Evolutionary conservation across 2,329 filamentous ascomycete species (phyloP).

Genomic region (Incumbomyces delicatus): DNA sequence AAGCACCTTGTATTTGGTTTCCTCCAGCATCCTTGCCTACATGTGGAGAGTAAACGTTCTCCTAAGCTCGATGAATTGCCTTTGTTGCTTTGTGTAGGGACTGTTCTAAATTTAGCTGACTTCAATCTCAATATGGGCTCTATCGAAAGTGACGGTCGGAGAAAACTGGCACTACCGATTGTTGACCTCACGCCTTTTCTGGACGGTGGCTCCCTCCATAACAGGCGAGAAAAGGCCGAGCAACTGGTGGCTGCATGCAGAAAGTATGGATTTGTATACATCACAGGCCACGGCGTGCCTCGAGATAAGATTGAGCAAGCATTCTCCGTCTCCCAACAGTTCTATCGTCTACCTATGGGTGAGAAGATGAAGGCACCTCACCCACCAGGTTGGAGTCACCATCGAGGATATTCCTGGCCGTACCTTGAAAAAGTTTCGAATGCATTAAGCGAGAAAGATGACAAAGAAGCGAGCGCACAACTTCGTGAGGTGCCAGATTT

Average conservation of each 20-base stretch:
- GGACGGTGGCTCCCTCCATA: background rate
- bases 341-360: conserved; percentile 36
- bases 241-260: conserved; percentile 34
- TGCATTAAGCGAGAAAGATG: conserved; percentile 33
- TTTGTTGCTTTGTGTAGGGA: no score
- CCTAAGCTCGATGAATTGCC: no score
- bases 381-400: conserved; percentile 39
- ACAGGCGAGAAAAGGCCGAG: conserved; percentile 23
- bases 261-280: conserved; percentile 32
- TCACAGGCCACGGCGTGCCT: conserved; percentile 34
- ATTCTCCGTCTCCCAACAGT: conserved; percentile 34
- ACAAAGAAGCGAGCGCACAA: conserved; percentile 22
- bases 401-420: conserved; percentile 48
- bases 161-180: background rate
- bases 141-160: background rate
- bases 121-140: background rate
- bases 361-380: conserved; percentile 43
- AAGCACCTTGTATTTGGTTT: no score
- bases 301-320: conserved; percentile 32
- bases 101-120: no score
- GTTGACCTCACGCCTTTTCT: conserved; percentile 2
- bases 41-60: no score
- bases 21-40: no score
- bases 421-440: conserved; percentile 46
- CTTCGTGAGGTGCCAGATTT: conserved; percentile 40